phyloP scores from a whole-genome alignment of 306 rosid genomes.

The Prosopis cineraria region DNA sequence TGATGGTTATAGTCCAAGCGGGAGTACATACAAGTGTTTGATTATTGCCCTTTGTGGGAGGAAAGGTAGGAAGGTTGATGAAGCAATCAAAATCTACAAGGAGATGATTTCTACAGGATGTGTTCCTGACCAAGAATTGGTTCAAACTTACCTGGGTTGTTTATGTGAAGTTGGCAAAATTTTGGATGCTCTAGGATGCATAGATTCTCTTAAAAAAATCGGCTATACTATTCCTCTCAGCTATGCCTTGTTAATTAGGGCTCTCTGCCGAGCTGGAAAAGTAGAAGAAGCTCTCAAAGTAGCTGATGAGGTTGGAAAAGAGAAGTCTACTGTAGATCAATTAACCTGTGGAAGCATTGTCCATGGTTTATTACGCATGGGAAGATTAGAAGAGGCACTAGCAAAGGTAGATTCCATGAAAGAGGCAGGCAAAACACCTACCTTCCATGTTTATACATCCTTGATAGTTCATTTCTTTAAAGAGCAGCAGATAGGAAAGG shows the following conservation, averaged over 20 bases:
- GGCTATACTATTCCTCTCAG: slow-evolving; percentile 61
- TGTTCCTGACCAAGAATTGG: slow-evolving; percentile 75
- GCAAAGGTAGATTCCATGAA: slow-evolving; percentile 69
- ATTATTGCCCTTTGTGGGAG: slow-evolving; percentile 66
- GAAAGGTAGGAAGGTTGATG: slow-evolving; percentile 81
- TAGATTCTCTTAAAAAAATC: slow-evolving; percentile 53
- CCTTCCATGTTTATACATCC: slow-evolving; percentile 83
- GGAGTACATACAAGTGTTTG: slow-evolving; percentile 79
- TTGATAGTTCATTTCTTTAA: slow-evolving; percentile 65
- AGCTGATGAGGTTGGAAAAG: slow-evolving; percentile 48
- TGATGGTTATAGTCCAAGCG: slow-evolving; percentile 54
- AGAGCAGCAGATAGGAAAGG: slow-evolving; percentile 64
- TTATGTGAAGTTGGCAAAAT: slow-evolving; percentile 71
- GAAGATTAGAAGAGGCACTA: slow-evolving; percentile 67
- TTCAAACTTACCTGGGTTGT: slow-evolving; percentile 70
- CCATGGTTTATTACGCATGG: slow-evolving; percentile 69
- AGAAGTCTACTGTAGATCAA: slow-evolving; percentile 48
- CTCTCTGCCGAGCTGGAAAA: slow-evolving; percentile 76
- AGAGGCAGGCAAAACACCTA: slow-evolving; percentile 55
- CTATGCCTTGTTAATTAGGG: slow-evolving; percentile 62
- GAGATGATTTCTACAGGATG: slow-evolving; percentile 63
- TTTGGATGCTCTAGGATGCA: slow-evolving; percentile 64
- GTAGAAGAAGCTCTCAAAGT: slow-evolving; percentile 73
- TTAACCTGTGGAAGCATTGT: slow-evolving; percentile 80
- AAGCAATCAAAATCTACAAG: slow-evolving; percentile 56